These are phyloP conservation scores for Bruguiera hainesii DNA, from an alignment of 441 rosid species.

Conservation along the genomic window DNA sequence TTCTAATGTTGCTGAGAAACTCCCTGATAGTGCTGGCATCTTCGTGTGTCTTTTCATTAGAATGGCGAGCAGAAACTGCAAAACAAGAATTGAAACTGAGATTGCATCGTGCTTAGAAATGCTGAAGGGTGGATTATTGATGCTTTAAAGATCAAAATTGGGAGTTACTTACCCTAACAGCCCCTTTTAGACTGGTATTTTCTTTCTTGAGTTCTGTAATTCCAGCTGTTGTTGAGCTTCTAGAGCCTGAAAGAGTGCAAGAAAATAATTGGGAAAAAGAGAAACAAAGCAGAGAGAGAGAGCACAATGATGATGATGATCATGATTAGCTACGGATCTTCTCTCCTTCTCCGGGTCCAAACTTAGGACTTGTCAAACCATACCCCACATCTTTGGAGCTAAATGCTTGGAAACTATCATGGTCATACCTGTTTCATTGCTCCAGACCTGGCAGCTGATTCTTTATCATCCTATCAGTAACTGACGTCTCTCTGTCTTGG, in stretches of 20 bases:
- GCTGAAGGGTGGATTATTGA: no score
- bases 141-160: neutral
- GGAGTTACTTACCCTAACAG: slow-evolving; percentile 9
- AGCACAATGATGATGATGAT: neutral
- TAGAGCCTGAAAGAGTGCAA: neutral
- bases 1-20: slow-evolving; percentile 19
- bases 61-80: slow-evolving; percentile 18
- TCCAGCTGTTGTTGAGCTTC: slow-evolving; percentile 20
- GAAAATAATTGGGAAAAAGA: neutral
- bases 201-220: slow-evolving; percentile 18
- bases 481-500: neutral
- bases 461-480: slow-evolving; percentile 17
- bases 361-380: no score
- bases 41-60: slow-evolving; percentile 16
- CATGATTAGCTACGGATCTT: no score
- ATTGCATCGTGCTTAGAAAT: no score
- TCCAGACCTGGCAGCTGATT: slow-evolving; percentile 22
- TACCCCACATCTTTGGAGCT: no score
- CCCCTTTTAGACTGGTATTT: slow-evolving; percentile 14
- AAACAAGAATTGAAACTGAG: neutral
- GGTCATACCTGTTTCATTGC: slow-evolving; percentile 13
- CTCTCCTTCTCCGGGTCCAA: no score
- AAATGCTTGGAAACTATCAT: no score
- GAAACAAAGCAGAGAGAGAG: neutral
- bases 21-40: slow-evolving; percentile 17